A percentile compares a stretch with the other conserved stretches of the same genome.
Evolutionary conservation across 116 monocot genomes (phyloP).

Genomic region (Trichopus zeylanicus): DNA sequence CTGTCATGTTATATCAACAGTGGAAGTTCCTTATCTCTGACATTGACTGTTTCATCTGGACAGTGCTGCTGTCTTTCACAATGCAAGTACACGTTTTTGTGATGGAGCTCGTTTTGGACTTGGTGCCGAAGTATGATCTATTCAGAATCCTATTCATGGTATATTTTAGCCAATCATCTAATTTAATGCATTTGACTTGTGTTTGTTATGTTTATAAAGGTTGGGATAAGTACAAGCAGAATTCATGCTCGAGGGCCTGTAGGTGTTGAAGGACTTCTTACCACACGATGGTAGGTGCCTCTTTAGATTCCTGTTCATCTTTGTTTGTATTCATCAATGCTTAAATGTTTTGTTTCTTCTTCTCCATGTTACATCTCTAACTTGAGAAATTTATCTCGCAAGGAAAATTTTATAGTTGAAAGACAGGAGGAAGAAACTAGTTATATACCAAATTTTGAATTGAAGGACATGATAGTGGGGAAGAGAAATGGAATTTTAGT

Average conservation of each 20-base stretch:
- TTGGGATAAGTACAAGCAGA: constrained; percentile 97
- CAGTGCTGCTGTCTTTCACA: constrained; percentile 98
- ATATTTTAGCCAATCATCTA: neutral
- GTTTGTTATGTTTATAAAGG: constrained; percentile 26
- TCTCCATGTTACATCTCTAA: no score
- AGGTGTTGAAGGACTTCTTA: constrained; percentile 92
- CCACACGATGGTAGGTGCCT: constrained; percentile 62
- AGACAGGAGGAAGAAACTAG: no score
- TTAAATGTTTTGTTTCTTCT: neutral
- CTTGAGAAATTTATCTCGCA: no score
- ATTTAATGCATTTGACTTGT: neutral
- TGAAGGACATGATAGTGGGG: no score
- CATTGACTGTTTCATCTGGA: neutral
- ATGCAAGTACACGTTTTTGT: constrained; percentile 99
- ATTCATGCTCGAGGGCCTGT: constrained; percentile 98
- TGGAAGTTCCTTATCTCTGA: no score
- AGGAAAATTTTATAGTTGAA: no score
- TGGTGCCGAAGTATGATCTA: constrained; percentile 79
- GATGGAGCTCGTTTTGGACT: constrained; percentile 99
- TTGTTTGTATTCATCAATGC: neutral
- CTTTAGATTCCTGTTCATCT: neutral
- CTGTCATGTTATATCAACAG: no score
- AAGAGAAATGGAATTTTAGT: no score
- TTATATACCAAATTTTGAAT: no score
- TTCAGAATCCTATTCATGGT: neutral